These are phyloP conservation scores for Boechera divaricarpa DNA, from an alignment of 345 rosid genomes.

Conservation along the genomic window DNA sequence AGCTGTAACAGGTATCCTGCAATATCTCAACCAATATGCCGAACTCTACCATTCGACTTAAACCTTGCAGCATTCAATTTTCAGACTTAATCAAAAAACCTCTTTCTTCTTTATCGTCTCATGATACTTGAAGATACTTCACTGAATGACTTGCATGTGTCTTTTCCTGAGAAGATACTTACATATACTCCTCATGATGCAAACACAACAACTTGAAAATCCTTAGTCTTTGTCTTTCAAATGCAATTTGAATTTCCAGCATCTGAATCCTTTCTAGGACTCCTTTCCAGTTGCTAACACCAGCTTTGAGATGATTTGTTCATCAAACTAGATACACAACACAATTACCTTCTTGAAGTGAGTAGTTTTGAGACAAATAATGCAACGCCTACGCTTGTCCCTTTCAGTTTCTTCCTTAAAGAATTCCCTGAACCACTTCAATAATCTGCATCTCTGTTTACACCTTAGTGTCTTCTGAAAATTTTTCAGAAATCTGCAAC, in stretches of 20 bases:
- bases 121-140: neutral
- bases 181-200: neutral
- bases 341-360: too few relatives aligned
- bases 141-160: neutral
- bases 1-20: neutral
- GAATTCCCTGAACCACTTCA: neutral
- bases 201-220: neutral
- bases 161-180: neutral
- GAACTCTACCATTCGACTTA: neutral
- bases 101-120: neutral
- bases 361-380: neutral
- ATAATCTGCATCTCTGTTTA: neutral
- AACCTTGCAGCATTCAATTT: neutral
- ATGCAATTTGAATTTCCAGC: neutral
- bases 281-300: neutral
- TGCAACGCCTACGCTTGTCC: neutral
- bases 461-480: neutral
- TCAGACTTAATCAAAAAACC: neutral
- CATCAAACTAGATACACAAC: neutral
- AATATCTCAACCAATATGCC: neutral
- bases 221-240: neutral
- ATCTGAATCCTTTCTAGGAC: neutral
- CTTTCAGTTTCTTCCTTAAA: neutral
- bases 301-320: neutral
- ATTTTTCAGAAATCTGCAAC: neutral